Conservation (phyloP, 768 basidiomycete species). For the Pisolithus tinctorius region DNA sequence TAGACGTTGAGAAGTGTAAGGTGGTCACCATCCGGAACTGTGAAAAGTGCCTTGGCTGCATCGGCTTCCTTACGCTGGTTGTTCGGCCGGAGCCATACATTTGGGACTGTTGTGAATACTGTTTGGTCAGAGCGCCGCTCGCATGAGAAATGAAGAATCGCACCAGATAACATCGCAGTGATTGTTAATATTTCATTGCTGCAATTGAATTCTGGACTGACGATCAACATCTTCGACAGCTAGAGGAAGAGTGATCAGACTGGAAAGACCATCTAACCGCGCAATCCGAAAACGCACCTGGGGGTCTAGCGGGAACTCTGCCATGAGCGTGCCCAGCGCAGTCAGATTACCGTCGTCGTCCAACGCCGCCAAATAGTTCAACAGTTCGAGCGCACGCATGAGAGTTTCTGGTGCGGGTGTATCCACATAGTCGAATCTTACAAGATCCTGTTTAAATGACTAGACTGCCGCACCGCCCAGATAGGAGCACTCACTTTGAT, state of each 20-base stretch:
- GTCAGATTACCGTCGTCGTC: slow-evolving; percentile 94
- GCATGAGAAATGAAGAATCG: slow-evolving; percentile 6
- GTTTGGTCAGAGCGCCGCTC: neutral
- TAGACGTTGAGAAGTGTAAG: slow-evolving; percentile 92
- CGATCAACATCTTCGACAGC: slow-evolving; percentile 90
- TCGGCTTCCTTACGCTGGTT: slow-evolving; percentile 89
- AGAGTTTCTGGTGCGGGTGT: slow-evolving; percentile 94
- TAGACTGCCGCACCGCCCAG: neutral
- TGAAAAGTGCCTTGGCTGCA: slow-evolving; percentile 79
- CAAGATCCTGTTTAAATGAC: slow-evolving; percentile 51
- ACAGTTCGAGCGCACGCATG: slow-evolving; percentile 91
- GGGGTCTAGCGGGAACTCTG: slow-evolving; percentile 98
- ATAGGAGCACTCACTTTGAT: slow-evolving; percentile 54
- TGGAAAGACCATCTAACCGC: neutral
- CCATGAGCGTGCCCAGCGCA: slow-evolving; percentile 83
- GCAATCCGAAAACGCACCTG: slow-evolving; percentile 46
- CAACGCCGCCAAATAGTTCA: slow-evolving; percentile 88
- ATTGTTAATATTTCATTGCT: slow-evolving; percentile 94
- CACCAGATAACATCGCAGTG: slow-evolving; percentile 93
- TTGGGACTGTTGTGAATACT: slow-evolving; percentile 47
- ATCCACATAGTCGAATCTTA: slow-evolving; percentile 84
- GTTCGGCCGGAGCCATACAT: slow-evolving; percentile 89
- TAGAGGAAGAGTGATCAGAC: slow-evolving; percentile 4
- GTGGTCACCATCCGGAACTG: slow-evolving; percentile 95
- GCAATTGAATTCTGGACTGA: slow-evolving; percentile 92